Evolutionary conservation across 345 rosid species (phyloP).

Genomic region (Syzygium jambos): DNA sequence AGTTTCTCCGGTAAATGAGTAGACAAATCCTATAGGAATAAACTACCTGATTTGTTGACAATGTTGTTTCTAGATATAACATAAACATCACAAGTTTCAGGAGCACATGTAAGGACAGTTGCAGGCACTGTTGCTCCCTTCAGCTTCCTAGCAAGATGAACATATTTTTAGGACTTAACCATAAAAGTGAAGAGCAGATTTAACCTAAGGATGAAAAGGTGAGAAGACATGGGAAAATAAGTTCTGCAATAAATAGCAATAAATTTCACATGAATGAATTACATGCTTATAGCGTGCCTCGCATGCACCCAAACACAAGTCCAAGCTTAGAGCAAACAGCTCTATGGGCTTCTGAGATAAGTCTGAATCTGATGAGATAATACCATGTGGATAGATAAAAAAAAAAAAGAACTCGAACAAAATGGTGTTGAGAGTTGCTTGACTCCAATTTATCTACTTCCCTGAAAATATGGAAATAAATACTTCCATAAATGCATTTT

Average conservation of each 20-base stretch:
- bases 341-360: background rate
- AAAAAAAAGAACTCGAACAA: background rate
- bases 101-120: conserved; percentile 39
- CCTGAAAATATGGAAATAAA: background rate
- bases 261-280: background rate
- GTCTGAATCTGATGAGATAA: background rate
- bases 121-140: conserved; percentile 48
- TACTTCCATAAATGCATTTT: background rate
- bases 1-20: background rate
- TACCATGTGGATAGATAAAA: background rate
- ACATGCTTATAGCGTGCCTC: background rate
- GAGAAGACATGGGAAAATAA: background rate
- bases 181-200: background rate
- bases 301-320: background rate
- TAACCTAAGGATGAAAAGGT: background rate
- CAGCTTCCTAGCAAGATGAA: conserved; percentile 26
- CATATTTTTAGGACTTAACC: background rate
- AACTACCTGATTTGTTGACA: conserved; percentile 34
- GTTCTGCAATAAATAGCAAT: background rate
- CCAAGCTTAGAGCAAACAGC: background rate
- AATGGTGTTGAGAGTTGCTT: background rate
- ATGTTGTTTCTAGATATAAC: conserved; percentile 39
- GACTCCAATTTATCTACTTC: background rate
- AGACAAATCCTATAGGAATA: conserved; percentile 20
- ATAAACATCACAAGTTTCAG: conserved; percentile 37